Percentiles rank a stretch among this genome's conserved stretches.
Conservation (phyloP, 1,284 basidiomycete species). For the Neolentinus lepideus region DNA sequence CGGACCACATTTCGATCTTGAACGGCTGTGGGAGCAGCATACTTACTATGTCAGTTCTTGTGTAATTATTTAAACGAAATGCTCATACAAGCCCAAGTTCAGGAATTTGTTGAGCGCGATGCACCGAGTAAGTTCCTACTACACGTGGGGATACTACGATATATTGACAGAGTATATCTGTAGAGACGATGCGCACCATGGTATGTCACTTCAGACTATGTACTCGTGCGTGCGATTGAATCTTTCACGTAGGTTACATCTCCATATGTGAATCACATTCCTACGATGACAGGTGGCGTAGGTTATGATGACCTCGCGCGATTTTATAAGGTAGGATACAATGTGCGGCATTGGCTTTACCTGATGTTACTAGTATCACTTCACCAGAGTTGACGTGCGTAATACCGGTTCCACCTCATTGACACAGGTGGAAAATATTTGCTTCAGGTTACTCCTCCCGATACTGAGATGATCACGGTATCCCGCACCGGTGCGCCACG, state of each 20-base stretch:
- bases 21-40: slow-evolving; percentile 37
- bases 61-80: too few relatives aligned
- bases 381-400: slow-evolving; percentile 26
- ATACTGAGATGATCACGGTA: slow-evolving; percentile 33
- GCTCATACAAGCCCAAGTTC: neutral
- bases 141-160: neutral
- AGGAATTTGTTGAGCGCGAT: slow-evolving; percentile 37
- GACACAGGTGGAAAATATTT: neutral
- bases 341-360: neutral
- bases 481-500: slow-evolving; percentile 31
- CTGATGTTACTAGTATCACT: slow-evolving; percentile 27
- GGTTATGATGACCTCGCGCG: slow-evolving; percentile 31
- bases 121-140: slow-evolving; percentile 25
- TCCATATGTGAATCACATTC: slow-evolving; percentile 42
- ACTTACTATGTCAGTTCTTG: slow-evolving; percentile 29
- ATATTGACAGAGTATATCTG: too few relatives aligned
- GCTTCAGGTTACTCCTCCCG: slow-evolving; percentile 30
- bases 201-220: slow-evolving; percentile 13
- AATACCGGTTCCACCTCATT: neutral
- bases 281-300: slow-evolving; percentile 39
- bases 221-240: neutral
- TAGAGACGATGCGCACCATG: slow-evolving; percentile 42
- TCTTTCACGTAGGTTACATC: slow-evolving; percentile 27
- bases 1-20: slow-evolving; percentile 35
- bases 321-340: slow-evolving; percentile 32